These are phyloP conservation scores for Protomyces lactucae-debilis DNA, from an alignment of 1,139 yeast genomes.

Conservation along the genomic window DNA sequence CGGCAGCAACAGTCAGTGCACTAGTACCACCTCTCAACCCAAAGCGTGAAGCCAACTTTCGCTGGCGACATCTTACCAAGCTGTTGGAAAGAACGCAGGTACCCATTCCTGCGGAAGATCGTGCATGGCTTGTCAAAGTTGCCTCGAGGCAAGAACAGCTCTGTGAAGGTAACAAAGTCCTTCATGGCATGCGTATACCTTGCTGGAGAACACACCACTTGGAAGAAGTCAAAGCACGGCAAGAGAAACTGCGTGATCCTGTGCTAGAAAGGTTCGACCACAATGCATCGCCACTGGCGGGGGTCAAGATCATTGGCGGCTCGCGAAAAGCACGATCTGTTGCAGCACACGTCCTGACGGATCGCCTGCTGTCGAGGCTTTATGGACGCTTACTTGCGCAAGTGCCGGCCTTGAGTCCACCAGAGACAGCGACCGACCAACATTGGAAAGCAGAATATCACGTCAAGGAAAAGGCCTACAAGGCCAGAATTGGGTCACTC, in stretches of 20 bases:
- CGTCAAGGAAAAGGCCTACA: neutral
- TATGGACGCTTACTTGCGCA: neutral
- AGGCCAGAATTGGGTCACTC: neutral
- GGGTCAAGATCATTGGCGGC: neutral
- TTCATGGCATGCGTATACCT: neutral
- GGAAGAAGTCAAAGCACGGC: neutral
- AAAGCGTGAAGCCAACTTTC: constrained; percentile 6
- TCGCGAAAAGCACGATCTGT: neutral
- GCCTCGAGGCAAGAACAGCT: neutral
- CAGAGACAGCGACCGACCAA: neutral
- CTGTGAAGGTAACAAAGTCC: neutral
- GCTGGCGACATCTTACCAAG: constrained; percentile 12
- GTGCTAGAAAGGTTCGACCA: neutral
- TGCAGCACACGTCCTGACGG: neutral
- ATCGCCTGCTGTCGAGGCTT: neutral
- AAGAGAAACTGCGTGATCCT: neutral
- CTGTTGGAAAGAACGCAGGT: constrained; percentile 1
- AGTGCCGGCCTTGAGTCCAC: neutral
- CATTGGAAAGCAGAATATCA: neutral
- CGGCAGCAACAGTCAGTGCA: neutral
- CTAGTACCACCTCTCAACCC: neutral
- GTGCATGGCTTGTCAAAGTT: neutral
- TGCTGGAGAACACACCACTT: neutral
- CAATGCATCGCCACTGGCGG: neutral
- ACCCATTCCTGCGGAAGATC: constrained; percentile 5